Base-by-base conservation (phyloP, 352 stramenopile genomes). In the Globisporangium nunn region DNA sequence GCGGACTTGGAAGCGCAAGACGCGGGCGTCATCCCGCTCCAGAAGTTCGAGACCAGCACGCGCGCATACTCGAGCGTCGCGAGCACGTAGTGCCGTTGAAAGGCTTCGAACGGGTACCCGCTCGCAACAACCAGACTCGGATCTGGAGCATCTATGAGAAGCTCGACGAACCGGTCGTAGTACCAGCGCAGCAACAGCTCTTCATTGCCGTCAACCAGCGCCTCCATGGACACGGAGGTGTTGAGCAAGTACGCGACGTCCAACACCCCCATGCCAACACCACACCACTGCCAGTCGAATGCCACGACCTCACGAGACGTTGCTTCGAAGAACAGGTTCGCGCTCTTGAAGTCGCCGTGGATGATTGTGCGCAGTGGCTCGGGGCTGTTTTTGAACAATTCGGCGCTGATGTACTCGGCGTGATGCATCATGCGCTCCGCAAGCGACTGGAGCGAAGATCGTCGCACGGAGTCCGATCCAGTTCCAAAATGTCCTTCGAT, bases 221-320 rank as follows among this genome's bases (percentile, higher is more conserved):
- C 68, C n/a, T 72, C 70, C n/a, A 85, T 76, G 33, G 50, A 65
- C 40, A 84, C 75, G 0, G 77, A 90, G 10, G 79, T 90, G 62
- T 79, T 85, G 49, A 90, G 63, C 23, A 90, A 45, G 50, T 87
- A 85, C 30, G 79, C 76, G 28, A 90, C 77, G 57, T 90, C 79
- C 48, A 85, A 60, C 12, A 62, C 79, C 4, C 77, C 79, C 7
- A 87, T 65, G n/a, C 71, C 79, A 23, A 85, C 51, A 3, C 79
- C 79, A 14, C 61, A 72, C 79, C 79, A 90, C 54, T 90, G 77
- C 79, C 79, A 90, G 61, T 90, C 79, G 46, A 90, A 90, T 4
- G 77, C 79, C 54, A 83, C 70, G 14, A 79, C 77, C 15, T 73
- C 52, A 5, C 70, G 64, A 8, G 72, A 67, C 31, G 59, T 41